These are phyloP conservation scores for Spongospora subterranea DNA, from an alignment of 208 protist genomes.

Conservation along the genomic window DNA sequence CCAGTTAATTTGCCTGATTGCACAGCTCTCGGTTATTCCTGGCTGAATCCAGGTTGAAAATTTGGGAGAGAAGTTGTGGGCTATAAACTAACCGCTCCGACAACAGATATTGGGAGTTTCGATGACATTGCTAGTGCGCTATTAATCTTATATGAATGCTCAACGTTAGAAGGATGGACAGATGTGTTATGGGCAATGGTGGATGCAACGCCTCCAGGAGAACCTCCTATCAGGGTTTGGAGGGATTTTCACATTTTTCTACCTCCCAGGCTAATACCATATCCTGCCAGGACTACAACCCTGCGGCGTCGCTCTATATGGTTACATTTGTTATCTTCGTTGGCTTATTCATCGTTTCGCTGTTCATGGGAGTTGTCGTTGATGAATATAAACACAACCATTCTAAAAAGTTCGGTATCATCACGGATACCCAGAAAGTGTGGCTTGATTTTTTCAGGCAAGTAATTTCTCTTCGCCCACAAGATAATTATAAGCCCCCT, in stretches of 20 bases:
- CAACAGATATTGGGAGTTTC: slow-evolving; percentile 60
- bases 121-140: slow-evolving; percentile 58
- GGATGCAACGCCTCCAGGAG: slow-evolving; percentile 42
- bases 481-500: slow-evolving; percentile 28
- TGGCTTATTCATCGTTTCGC: slow-evolving; percentile 72
- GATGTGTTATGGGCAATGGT: slow-evolving; percentile 62
- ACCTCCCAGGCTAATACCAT: too few species aligned
- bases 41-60: too few species aligned
- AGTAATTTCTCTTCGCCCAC: background rate
- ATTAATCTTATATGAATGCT: slow-evolving; percentile 62
- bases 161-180: slow-evolving; percentile 57
- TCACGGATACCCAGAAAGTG: background rate
- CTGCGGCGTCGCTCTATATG: slow-evolving; percentile 61
- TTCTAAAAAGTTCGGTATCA: background rate
- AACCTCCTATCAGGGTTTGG: slow-evolving; percentile 31
- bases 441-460: slow-evolving; percentile 55
- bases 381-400: slow-evolving; percentile 65
- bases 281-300: slow-evolving; percentile 18
- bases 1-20: background rate
- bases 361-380: slow-evolving; percentile 74
- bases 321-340: slow-evolving; percentile 72
- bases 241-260: too few species aligned
- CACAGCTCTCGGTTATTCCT: too few species aligned
- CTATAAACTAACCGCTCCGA: too few species aligned
- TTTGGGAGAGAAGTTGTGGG: too few species aligned